Conservation (phyloP, 495 filamentous ascomycete species). For the Daldinia vernicosa region DNA sequence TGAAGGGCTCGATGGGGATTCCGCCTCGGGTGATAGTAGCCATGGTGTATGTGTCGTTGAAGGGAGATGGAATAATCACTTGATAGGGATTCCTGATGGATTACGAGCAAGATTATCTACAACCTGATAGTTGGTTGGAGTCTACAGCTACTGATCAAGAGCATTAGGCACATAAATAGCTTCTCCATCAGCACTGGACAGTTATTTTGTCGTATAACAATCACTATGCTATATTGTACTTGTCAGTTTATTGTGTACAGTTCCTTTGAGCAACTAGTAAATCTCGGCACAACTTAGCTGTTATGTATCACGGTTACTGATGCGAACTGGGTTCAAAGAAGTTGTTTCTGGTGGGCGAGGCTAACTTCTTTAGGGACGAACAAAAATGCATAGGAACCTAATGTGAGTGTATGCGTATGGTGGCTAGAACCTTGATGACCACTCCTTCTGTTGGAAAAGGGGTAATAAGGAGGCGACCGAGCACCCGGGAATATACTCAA, state of each 20-base stretch:
- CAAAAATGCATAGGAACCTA: no score
- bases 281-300: background rate
- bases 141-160: no score
- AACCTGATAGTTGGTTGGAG: no score
- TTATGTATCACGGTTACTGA: background rate
- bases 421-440: background rate
- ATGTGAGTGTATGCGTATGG: background rate
- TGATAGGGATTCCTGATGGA: no score
- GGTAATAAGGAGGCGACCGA: no score
- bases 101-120: no score
- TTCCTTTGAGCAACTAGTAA: background rate
- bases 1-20: background rate
- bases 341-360: background rate
- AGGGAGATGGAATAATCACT: background rate
- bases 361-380: background rate
- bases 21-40: background rate
- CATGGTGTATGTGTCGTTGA: background rate
- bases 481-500: background rate
- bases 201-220: background rate
- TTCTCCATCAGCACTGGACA: background rate
- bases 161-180: background rate
- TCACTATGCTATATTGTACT: background rate
- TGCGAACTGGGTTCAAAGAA: background rate
- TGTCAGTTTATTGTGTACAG: background rate
- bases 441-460: no score